phyloP scores from a whole-genome alignment of 371 early-diverging fungal genomes.

The Syncephalis fuscata region DNA sequence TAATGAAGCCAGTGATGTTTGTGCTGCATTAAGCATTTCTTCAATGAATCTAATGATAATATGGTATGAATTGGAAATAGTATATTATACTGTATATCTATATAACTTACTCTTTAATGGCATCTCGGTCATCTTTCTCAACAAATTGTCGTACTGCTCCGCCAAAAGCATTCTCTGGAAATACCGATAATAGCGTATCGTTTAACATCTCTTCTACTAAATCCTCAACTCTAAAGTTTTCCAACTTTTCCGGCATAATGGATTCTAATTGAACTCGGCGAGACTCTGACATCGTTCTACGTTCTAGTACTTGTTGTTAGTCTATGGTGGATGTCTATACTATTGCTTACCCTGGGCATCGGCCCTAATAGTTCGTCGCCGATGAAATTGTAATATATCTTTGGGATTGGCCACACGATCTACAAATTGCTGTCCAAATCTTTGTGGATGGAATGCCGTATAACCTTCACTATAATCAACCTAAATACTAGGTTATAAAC shows the following conservation, averaged over 20 bases:
- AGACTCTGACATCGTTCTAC: too few species aligned
- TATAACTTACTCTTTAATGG: slow-evolving; percentile 33
- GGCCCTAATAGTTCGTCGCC: slow-evolving; percentile 6
- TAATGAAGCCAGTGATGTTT: too few species aligned
- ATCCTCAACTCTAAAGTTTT: slow-evolving; percentile 52
- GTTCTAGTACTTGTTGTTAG: too few species aligned
- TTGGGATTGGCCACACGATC: slow-evolving; percentile 88
- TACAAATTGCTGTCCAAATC: slow-evolving; percentile 70
- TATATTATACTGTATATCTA: too few species aligned
- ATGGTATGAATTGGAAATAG: too few species aligned
- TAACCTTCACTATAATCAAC: slow-evolving; percentile 77
- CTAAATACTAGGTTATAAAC: slow-evolving; percentile 9
- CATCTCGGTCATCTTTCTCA: slow-evolving; percentile 78
- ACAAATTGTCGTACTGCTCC: slow-evolving; percentile 66
- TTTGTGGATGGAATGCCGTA: slow-evolving; percentile 64
- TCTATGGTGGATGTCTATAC: too few species aligned
- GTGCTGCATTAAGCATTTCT: too few species aligned
- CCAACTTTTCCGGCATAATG: slow-evolving; percentile 37
- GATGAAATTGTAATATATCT: slow-evolving; percentile 74
- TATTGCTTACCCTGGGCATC: not conserved
- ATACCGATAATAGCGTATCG: slow-evolving; percentile 39
- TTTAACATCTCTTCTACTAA: slow-evolving; percentile 54
- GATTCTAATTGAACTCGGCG: slow-evolving; percentile 1
- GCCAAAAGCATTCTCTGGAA: slow-evolving; percentile 63
- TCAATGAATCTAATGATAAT: not conserved